A percentile compares a stretch with the other conserved stretches of the same genome.
These are phyloP conservation scores for Botrytis fragariae DNA, from an alignment of 2,329 filamentous ascomycete genomes.

Conservation along the genomic window DNA sequence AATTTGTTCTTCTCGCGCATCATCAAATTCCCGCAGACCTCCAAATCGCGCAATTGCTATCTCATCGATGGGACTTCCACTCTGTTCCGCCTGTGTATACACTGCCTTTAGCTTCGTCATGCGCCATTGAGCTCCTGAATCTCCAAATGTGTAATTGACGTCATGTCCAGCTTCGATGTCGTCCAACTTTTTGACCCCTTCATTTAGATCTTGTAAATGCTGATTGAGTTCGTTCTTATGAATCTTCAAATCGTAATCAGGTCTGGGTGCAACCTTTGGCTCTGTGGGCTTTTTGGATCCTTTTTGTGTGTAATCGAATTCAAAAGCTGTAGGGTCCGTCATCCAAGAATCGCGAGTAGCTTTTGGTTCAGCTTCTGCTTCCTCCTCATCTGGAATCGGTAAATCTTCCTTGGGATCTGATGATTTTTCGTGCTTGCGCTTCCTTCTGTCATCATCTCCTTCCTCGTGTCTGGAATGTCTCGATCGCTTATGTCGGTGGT, in stretches of 20 bases:
- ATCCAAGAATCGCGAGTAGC: slow-evolving; percentile 85
- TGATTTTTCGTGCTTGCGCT: slow-evolving; percentile 42
- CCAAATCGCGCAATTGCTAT: slow-evolving; percentile 82
- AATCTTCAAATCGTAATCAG: slow-evolving; percentile 45
- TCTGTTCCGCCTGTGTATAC: slow-evolving; percentile 75
- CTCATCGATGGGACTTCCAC: slow-evolving; percentile 70
- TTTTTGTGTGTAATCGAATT: slow-evolving; percentile 78
- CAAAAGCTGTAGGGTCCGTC: slow-evolving; percentile 77
- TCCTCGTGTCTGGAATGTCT: slow-evolving; percentile 42
- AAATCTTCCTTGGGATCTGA: slow-evolving; percentile 51
- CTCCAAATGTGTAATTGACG: slow-evolving; percentile 82
- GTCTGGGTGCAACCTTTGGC: slow-evolving; percentile 29
- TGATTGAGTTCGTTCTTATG: slow-evolving; percentile 81
- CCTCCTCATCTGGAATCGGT: slow-evolving; percentile 52
- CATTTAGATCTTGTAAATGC: slow-evolving; percentile 58
- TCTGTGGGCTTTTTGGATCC: slow-evolving; percentile 54
- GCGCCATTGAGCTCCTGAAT: slow-evolving; percentile 86
- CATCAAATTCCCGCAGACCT: slow-evolving; percentile 79
- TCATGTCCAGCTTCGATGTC: slow-evolving; percentile 56
- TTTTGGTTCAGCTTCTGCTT: slow-evolving; percentile 32
- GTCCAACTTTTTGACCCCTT: slow-evolving; percentile 50
- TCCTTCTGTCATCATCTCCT: slow-evolving; percentile 37
- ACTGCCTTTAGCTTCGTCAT: slow-evolving; percentile 93
- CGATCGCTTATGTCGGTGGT: slow-evolving; percentile 63
- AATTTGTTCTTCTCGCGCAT: slow-evolving; percentile 87